phyloP scores from a whole-genome alignment of 306 rosid genomes.

The Ceratonia siliqua region DNA sequence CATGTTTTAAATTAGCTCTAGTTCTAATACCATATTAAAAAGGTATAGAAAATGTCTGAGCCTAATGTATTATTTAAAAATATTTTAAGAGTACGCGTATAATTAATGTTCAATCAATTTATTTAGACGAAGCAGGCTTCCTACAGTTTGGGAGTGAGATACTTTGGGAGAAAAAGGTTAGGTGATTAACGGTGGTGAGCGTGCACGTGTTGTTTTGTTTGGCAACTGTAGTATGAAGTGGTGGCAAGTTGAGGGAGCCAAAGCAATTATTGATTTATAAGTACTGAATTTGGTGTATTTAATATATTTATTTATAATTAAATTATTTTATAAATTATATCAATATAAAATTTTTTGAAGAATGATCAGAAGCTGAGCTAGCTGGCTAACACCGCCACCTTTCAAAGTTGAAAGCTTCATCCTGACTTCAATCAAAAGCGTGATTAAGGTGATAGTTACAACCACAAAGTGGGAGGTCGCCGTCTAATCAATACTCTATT shows the following conservation, averaged over 20 bases:
- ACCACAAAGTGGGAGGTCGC: not conserved
- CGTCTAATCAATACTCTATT: not conserved
- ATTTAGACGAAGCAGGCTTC: no score
- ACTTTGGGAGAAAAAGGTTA: constrained; percentile 2
- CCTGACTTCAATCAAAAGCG: not conserved
- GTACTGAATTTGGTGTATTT: not conserved
- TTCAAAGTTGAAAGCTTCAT: not conserved
- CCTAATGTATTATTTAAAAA: no score
- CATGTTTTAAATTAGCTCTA: no score
- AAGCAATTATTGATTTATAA: not conserved
- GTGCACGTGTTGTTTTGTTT: constrained; percentile 22
- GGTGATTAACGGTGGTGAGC: not conserved
- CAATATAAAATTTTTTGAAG: not conserved
- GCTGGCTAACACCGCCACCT: not conserved
- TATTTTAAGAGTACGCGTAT: no score
- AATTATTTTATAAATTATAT: no score
- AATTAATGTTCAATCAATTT: no score
- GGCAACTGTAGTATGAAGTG: not conserved
- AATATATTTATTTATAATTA: no score
- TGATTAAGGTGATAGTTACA: constrained; percentile 21
- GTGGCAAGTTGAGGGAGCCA: not conserved
- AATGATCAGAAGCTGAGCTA: not conserved
- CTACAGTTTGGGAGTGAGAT: constrained; percentile 11
- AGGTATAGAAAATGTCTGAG: no score
- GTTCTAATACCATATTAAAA: no score